Evolutionary conservation across 192 early-diverging fungal species (phyloP), one percentile per base, ranked within the genome.

Genomic region (Globomyces pollinis-pini): DNA sequence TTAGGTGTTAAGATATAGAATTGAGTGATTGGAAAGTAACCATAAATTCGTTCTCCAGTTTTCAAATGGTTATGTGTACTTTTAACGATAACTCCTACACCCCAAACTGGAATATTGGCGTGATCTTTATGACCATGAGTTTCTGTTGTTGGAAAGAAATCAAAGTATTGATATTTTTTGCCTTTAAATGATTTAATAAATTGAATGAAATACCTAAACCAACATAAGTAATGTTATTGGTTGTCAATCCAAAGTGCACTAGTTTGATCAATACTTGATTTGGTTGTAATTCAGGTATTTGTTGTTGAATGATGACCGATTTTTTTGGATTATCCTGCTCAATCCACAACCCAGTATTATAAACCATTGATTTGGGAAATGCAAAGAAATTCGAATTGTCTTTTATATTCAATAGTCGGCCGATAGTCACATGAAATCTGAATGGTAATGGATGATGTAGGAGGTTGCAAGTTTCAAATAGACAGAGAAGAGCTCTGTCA

Each of bases 201-300:
- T n/a, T n/a, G n/a, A 47, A 26, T 26, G 44, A 47, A 9, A 28
- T 39, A 2, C 66, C 73, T 7, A 75, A 43, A 2, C 42, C 60
- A 1, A 66, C 61, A 50, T 72, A 75, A 1, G 73, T 75, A 50
- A 67, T 50, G 43, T 75, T 75, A 51, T 75, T 75, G 23, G 73
- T 65, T 24, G 62, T 63, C 12, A 75, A 9, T 13, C 55, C 68
- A 30, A 75, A 75, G 13, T 29, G 20, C 18, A 68, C 68, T 33
- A 75, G 61, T 31, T 59, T 47, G 5, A 75, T 59, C 3, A 66
- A 54, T 41, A 71, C 39, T 9, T 67, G 36, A 20, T 64, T 42
- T 5, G 47, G n/a, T 55, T n/a, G n/a, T 15, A 60, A 49, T 16
- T 5, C 7, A 6, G 53, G 53, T 30, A 55, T 6, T 6, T 24